Evolutionary conservation across 2,329 filamentous ascomycete genomes (phyloP), one percentile per base, ranked within the genome.

Genomic region (Calonectria naviculata): DNA sequence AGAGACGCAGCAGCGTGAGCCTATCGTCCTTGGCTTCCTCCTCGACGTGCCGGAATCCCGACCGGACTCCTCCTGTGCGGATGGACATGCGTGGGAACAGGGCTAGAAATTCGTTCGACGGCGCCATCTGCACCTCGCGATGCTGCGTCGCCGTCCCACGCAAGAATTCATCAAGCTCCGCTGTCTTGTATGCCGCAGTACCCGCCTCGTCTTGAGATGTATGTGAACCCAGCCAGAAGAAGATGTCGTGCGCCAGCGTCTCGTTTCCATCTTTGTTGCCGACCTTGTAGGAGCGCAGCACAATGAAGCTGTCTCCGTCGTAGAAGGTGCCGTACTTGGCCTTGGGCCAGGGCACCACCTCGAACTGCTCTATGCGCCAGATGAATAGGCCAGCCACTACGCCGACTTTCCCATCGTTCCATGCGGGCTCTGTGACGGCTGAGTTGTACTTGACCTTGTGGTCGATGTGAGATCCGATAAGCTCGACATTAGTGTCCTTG

Each of bases 141-240:
- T 93, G 88, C 82, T 93, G 92, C 3, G 86, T 89, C 1, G 91
- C 91, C 0, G 85, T 83, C 3, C 91, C 91, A 46, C 86, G 83
- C 61, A 93, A 80, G 77, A 92, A 93, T 81, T 93, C 91, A 75
- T 93, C 92, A 19, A 93, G 84, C 81, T 93, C 92, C 28, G 93
- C 91, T 0, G 91, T 92, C 84, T 93, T 93, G 83, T 93, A 92
- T 2, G 92, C 91, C 0, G 92, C 92, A 0, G 89, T 90, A 19
- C 91, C 92, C 2, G 91, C 91, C 82, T 93, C 92, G 73, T 93
- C 92, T 82, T 93, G 90, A 3, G 89, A 88, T 0, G 91, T 93
- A 77, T 92, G 88, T 63, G 81, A 85, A 5, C 92, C 92, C 1
- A 93, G 86, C 91, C 91, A 93, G 83, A 93, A 93, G 85, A 91